Evolutionary conservation across 805 yeast genomes (phyloP).

Genomic region (Metschnikowia orientalis): DNA sequence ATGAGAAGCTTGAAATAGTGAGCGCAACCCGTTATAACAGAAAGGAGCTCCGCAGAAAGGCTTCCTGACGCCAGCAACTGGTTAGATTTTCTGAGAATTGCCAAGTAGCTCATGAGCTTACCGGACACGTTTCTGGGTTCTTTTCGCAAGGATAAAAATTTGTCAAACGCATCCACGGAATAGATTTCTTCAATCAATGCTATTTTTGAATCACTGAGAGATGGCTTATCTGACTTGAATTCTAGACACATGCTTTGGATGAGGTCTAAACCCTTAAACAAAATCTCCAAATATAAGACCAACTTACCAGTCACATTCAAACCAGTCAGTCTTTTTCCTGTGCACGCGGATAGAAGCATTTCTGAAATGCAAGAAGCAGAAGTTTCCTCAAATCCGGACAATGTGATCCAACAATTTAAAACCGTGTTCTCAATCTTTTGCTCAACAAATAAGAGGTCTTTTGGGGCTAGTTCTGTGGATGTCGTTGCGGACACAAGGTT

Average conservation of each 20-base stretch:
- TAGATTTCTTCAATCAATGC: slow-evolving; percentile 22
- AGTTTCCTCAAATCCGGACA: slow-evolving; percentile 86
- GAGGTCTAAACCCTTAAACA: slow-evolving; percentile 71
- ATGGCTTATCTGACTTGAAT: slow-evolving; percentile 15
- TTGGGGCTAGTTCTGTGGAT: slow-evolving; percentile 29
- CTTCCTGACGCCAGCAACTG: slow-evolving; percentile 36
- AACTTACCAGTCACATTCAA: slow-evolving; percentile 65
- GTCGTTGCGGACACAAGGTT: slow-evolving; percentile 8
- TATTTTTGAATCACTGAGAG: slow-evolving; percentile 13
- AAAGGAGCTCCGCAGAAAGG: slow-evolving; percentile 62
- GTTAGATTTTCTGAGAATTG: slow-evolving; percentile 64
- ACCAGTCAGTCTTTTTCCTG: slow-evolving; percentile 65
- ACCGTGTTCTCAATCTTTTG: slow-evolving; percentile 54
- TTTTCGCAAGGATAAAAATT: slow-evolving; percentile 38
- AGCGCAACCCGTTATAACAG: slow-evolving; percentile 85
- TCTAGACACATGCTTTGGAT: slow-evolving; percentile 27
- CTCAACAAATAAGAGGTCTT: slow-evolving; percentile 54
- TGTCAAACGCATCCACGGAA: slow-evolving; percentile 19
- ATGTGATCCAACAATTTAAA: slow-evolving; percentile 75
- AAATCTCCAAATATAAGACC: slow-evolving; percentile 66
- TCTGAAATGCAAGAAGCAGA: slow-evolving; percentile 87
- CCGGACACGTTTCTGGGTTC: slow-evolving; percentile 88
- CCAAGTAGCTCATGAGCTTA: slow-evolving; percentile 83
- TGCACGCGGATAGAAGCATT: slow-evolving; percentile 82
- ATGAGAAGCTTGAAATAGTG: slow-evolving; percentile 85